Evolutionary conservation across 2,329 filamentous ascomycete genomes (phyloP).

Genomic region (Diaporthe longicolla): DNA sequence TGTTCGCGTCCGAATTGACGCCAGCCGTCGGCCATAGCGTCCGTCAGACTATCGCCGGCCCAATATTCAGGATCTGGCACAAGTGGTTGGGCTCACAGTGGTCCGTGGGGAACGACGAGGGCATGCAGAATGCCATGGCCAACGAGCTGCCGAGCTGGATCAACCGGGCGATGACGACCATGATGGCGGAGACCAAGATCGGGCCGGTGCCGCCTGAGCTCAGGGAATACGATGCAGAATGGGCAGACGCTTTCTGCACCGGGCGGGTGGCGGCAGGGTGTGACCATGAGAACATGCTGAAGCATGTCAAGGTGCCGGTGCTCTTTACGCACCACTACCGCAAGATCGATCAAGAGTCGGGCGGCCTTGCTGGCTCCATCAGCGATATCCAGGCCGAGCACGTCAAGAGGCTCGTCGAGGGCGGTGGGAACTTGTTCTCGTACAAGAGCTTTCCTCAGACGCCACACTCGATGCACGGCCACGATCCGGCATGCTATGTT

Average conservation of each 20-base stretch:
- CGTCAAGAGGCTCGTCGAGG: constrained; percentile 41
- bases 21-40: constrained; percentile 43
- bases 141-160: constrained; percentile 42
- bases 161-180: constrained; percentile 31
- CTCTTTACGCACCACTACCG: constrained; percentile 44
- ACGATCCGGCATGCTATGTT: constrained; percentile 42
- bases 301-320: constrained; percentile 43
- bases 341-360: constrained; percentile 34
- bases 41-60: constrained; percentile 38
- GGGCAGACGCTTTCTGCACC: constrained; percentile 39
- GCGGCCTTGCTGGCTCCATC: constrained; percentile 37
- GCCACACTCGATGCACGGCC: constrained; percentile 43
- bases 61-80: constrained; percentile 42
- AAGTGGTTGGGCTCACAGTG: constrained; percentile 45
- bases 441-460: constrained; percentile 40
- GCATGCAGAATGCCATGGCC: constrained; percentile 42
- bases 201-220: constrained; percentile 37
- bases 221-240: constrained; percentile 44
- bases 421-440: constrained; percentile 39
- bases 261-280: constrained; percentile 39
- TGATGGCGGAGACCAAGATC: constrained; percentile 39
- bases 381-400: constrained; percentile 40
- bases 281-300: constrained; percentile 43
- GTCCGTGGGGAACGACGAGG: constrained; percentile 41
- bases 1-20: constrained; percentile 41